These are phyloP conservation scores for Cytospora chrysosperma DNA, from an alignment of 2,329 filamentous ascomycete genomes.

Conservation along the genomic window DNA sequence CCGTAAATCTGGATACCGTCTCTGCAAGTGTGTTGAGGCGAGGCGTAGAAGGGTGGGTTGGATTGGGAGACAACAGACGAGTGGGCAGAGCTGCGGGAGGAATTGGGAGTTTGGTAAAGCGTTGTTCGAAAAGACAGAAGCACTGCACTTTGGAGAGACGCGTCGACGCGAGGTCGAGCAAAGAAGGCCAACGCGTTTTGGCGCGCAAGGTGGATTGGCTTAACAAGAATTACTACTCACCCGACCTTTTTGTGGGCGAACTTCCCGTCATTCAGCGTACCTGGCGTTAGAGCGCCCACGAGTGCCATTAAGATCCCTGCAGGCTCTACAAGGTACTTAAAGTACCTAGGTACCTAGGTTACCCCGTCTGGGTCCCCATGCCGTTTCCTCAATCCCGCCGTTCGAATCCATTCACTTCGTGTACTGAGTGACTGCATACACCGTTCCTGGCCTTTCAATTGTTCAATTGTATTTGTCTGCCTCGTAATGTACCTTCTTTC, in stretches of 20 bases:
- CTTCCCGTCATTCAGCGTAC: not conserved
- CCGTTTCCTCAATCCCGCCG: no score
- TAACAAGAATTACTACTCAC: not conserved
- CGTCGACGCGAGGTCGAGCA: constrained; percentile 16
- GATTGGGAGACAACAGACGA: not conserved
- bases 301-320: constrained; percentile 7
- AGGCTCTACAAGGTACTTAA: not conserved
- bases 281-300: not conserved
- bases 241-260: accelerated
- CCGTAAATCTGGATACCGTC: constrained; percentile 5
- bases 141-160: constrained; percentile 12
- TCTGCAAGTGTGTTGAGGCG: not conserved
- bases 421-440: no score
- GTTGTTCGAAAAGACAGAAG: not conserved
- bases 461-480: not conserved
- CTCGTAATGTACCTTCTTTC: not conserved
- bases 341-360: not conserved
- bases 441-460: not conserved
- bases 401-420: no score
- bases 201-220: constrained; percentile 16
- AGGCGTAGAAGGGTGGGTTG: not conserved
- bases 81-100: not conserved
- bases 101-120: not conserved
- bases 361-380: no score
- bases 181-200: constrained; percentile 1